Base-by-base conservation (phyloP, 495 filamentous ascomycete genomes). In the Penicillium canescens region DNA sequence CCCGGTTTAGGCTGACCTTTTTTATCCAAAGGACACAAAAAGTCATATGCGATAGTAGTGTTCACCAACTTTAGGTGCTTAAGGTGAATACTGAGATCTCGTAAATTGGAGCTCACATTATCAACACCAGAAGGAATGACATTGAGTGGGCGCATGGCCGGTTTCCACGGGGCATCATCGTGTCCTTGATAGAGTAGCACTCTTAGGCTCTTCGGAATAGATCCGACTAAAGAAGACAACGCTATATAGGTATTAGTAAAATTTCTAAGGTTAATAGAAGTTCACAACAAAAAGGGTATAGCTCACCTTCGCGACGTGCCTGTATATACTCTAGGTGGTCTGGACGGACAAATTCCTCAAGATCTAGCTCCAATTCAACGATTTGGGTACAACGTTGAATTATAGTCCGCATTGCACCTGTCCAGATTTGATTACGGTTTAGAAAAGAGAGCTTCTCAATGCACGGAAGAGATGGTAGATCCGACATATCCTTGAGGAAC, bases 391-490 rank as follows among this genome's bases (percentile, higher is more conserved):
- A 31, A 13, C 23, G n/a, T 26, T 43, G 12, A 23, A 43, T 28
- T 9, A 43, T 43, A 43, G 23, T 28, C 23, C 23, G 21, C 6
- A 43, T n/a, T 26, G 41, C 13, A 8, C 23, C 41, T 16, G 44
- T 37, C 44, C 44, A 36, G 31, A 46, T 46, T 23, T 36, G 33
- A 24, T 46, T 16, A 13, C 2, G 18, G 44, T 36, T 46, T 24
- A 34, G 10, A 20, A 46, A 46, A 10, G 33, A 46, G 44, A 46
- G 31, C 33, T 37, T 37, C 9, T 46, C 44, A 36, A 46, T 46
- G 10, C 44, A 46, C 28, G 16, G 18, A 46, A 36, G 31, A 35
- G 12, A 21, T 35, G 16, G 4, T 36, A 46, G 18, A 37, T 37
- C 18, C 7, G 24, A 26, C 24, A 7, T 26, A 36, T 46, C 11